phyloP scores from a whole-genome alignment of 495 filamentous ascomycete genomes.

The Aspergillus steynii region DNA sequence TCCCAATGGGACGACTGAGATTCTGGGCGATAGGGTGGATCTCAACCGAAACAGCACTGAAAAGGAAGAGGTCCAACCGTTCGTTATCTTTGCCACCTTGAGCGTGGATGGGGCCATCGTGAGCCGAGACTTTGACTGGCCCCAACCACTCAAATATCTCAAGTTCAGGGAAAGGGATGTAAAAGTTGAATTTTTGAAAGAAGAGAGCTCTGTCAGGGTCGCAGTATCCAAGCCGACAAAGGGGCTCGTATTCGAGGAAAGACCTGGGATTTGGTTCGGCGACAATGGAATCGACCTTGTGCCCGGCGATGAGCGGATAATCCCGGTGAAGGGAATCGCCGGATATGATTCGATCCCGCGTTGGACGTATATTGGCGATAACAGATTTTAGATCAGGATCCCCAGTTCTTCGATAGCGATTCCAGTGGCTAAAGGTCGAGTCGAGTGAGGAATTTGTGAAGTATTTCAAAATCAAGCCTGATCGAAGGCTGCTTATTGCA shows the following conservation, averaged over 20 bases:
- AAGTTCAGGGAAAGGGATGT: conserved; percentile 7
- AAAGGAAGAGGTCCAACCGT: background rate
- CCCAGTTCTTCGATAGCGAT: too few species aligned
- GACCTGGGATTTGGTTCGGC: conserved; percentile 6
- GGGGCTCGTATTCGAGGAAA: conserved; percentile 16
- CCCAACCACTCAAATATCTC: conserved; percentile 16
- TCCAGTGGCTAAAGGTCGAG: too few species aligned
- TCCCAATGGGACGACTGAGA: conserved; percentile 9
- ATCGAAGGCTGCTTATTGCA: too few species aligned
- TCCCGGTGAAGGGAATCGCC: background rate
- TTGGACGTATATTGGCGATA: conserved; percentile 8
- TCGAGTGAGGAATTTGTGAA: too few species aligned
- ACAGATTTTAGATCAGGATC: background rate
- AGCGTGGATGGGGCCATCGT: background rate
- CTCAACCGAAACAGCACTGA: background rate
- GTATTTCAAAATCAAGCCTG: too few species aligned
- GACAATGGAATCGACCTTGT: conserved; percentile 16
- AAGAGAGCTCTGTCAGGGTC: conserved; percentile 4
- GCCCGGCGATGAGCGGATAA: conserved; percentile 8
- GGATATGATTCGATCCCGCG: background rate
- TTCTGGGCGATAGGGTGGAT: background rate
- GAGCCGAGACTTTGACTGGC: conserved; percentile 12
- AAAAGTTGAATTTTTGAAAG: conserved; percentile 1
- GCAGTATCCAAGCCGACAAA: conserved; percentile 7
- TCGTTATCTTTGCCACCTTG: conserved; percentile 9